Base-by-base conservation (phyloP, 2,329 filamentous ascomycete species). In the Hymenoscyphus occultus region DNA sequence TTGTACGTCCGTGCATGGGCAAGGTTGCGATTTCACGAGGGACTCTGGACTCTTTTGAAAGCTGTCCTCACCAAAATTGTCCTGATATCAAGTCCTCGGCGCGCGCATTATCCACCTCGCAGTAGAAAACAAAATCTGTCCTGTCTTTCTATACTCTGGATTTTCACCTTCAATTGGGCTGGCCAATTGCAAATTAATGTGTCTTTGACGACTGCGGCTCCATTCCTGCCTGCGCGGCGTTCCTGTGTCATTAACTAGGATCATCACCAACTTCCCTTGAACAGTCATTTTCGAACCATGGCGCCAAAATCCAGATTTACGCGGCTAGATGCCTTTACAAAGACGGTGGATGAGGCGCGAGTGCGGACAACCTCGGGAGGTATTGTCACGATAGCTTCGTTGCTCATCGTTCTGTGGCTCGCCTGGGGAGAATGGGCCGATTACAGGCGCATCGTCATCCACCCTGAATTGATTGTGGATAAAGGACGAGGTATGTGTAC, bases 291-390 rank as follows among this genome's bases (percentile, higher is more conserved):
- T 56, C 28, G 13, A 56, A 72, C 58, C 1, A 98, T 98, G 95
- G 83, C 93, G 71, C 81, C 89, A 75, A 97, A 96, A 83, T 96
- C 92, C 72, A 89, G 95, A 78, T 97, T 99, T 77, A 97, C 91
- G 66, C 90, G 90, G 86, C 91, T 99, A 70, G 95, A 99, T 80
- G 95, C 95, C 84, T 99, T 99, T 78, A 97, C 94, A 61, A 99
- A 99, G 81, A 99, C 95, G 13, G 95, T 99, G 72, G 95, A 99
- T 78, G 95, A 99, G 87, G 95, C 96, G 71, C 88, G 95, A 73
- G 88, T 99, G 76, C 90, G 96, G 74, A 99, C 95, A 39, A 97
- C 93, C 6, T 97, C 93, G 2, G 95, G 95, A 70, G 95, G 95
- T 71, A 87, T 99, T 72, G 92, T 99, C 74, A 99, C 95, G 64